Percentiles rank a stretch among this genome's conserved stretches.
phyloP scores from a whole-genome alignment of 768 basidiomycete genomes.

The Russula earlei region DNA sequence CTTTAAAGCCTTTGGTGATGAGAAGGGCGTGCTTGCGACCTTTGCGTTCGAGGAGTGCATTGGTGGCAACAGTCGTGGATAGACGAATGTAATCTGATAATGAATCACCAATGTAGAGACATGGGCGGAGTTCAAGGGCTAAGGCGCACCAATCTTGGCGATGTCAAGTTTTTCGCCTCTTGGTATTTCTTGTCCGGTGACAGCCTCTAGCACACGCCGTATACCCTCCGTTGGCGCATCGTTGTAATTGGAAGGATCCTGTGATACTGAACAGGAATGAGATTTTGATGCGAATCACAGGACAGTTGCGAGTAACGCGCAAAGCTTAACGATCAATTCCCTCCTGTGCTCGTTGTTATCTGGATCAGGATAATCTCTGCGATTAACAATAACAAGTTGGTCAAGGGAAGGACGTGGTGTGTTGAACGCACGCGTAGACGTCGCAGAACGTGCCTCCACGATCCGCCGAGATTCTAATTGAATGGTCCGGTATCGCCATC shows the following conservation, averaged over 20 bases:
- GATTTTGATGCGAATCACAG: background rate
- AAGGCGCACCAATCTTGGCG: slow-evolving; percentile 64
- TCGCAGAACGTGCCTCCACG: slow-evolving; percentile 92
- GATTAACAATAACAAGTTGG: background rate
- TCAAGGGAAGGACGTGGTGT: background rate
- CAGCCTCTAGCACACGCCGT: slow-evolving; percentile 70
- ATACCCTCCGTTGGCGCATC: slow-evolving; percentile 96
- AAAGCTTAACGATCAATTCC: slow-evolving; percentile 84
- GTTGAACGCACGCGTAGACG: slow-evolving; percentile 57
- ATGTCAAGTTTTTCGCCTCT: slow-evolving; percentile 61
- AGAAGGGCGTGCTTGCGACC: slow-evolving; percentile 86
- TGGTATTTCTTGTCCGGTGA: slow-evolving; percentile 58
- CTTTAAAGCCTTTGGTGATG: slow-evolving; percentile 87
- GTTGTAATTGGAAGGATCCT: slow-evolving; percentile 77
- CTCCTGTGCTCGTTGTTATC: slow-evolving; percentile 48
- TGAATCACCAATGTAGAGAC: background rate
- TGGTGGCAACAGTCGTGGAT: slow-evolving; percentile 93
- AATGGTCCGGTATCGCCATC: slow-evolving; percentile 48
- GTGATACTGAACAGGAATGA: slow-evolving; percentile 52
- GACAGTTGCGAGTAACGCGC: slow-evolving; percentile 40
- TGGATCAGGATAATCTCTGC: slow-evolving; percentile 67
- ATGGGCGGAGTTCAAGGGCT: background rate
- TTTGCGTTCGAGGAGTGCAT: slow-evolving; percentile 90
- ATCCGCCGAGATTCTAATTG: slow-evolving; percentile 79
- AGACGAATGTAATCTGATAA: slow-evolving; percentile 76